Evolutionary conservation across 129 eudicot genomes (phyloP).

Genomic region (Escallonia herrerae): DNA sequence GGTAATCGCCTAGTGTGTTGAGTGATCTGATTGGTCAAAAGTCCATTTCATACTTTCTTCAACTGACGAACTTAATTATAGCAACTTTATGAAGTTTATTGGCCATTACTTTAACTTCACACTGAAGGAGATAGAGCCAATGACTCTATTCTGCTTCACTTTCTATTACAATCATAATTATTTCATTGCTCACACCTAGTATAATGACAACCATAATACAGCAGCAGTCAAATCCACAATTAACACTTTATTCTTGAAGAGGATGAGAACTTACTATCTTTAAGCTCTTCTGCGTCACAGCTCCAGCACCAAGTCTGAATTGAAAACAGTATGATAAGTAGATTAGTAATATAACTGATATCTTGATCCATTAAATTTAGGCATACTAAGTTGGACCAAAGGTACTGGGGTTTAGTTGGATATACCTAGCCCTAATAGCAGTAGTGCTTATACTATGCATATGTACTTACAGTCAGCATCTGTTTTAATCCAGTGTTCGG

Average conservation of each 20-base stretch:
- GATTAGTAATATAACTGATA: slow-evolving; percentile 2
- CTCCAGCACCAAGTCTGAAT: slow-evolving; percentile 71
- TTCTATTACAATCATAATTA: slow-evolving; percentile 9
- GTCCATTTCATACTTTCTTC: neutral
- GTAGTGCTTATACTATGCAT: neutral
- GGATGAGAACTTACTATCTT: slow-evolving; percentile 8
- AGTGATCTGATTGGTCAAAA: neutral
- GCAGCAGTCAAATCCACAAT: slow-evolving; percentile 17
- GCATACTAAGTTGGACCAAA: neutral
- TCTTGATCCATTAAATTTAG: neutral
- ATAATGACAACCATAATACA: slow-evolving; percentile 8
- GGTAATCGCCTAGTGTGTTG: too few species aligned
- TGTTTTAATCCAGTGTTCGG: slow-evolving; percentile 69
- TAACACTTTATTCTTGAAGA: slow-evolving; percentile 12
- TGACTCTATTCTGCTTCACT: slow-evolving; percentile 21
- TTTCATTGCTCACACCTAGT: slow-evolving; percentile 15
- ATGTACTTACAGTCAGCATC: slow-evolving; percentile 77
- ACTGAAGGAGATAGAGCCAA: slow-evolving; percentile 13
- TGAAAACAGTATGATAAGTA: slow-evolving; percentile 6
- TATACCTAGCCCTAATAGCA: neutral
- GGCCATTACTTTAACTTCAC: slow-evolving; percentile 11
- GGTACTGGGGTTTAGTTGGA: neutral
- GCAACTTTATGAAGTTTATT: neutral
- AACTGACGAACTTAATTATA: neutral
- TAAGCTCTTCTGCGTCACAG: slow-evolving; percentile 31